phyloP scores from a whole-genome alignment of 371 early-diverging fungal species.

The Nosema muscidifuracis region DNA sequence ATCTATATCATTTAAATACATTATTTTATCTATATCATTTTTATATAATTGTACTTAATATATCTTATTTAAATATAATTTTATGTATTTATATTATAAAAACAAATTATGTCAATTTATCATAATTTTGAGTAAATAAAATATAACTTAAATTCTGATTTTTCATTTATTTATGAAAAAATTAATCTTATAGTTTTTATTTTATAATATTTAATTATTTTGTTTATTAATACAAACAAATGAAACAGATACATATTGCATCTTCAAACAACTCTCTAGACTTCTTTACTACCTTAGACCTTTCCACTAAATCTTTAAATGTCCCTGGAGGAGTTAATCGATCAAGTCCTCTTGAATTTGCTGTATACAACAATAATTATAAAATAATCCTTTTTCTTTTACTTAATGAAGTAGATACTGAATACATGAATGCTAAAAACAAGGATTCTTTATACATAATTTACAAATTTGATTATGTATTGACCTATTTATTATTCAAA shows the following conservation, averaged over 20 bases:
- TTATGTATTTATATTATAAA: too few species aligned
- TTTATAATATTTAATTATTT: too few species aligned
- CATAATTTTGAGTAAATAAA: too few species aligned
- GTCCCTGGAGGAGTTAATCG: slow-evolving; percentile 23
- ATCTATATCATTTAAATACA: too few species aligned
- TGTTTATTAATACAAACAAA: slow-evolving; percentile 9
- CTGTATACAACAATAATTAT: slow-evolving; percentile 39
- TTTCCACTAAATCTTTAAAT: background rate
- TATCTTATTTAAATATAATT: too few species aligned
- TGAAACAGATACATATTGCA: slow-evolving; percentile 35
- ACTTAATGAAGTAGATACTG: slow-evolving; percentile 26
- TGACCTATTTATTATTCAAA: background rate
- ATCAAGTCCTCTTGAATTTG: slow-evolving; percentile 40
- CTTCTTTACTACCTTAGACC: background rate
- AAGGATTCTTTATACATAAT: slow-evolving; percentile 19
- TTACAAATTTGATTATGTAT: slow-evolving; percentile 16
- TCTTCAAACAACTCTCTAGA: slow-evolving; percentile 24
- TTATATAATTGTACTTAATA: too few species aligned
- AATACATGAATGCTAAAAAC: slow-evolving; percentile 9
- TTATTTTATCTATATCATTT: too few species aligned
- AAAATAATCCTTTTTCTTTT: slow-evolving; percentile 21
- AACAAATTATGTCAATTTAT: too few species aligned
- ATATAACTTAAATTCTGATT: too few species aligned
- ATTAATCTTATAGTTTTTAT: background rate
- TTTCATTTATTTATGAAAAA: too few species aligned